Percentiles rank a stretch among this genome's conserved stretches.
phyloP scores from a whole-genome alignment of 495 filamentous ascomycete species.

The Trichoderma orchidacearum region DNA sequence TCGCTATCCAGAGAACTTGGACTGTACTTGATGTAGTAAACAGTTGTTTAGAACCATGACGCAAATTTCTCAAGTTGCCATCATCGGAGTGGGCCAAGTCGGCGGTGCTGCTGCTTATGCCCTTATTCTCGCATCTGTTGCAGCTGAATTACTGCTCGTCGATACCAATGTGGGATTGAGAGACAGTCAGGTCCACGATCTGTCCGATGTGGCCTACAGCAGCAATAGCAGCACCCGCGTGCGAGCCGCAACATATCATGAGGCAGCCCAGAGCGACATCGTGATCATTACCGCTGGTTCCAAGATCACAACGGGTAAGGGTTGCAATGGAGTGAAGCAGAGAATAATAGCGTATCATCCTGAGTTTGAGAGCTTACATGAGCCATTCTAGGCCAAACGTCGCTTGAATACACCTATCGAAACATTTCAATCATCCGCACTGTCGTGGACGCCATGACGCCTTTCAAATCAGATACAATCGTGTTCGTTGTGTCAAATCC shows the following conservation, averaged over 20 bases:
- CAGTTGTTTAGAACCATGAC: no score
- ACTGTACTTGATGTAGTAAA: no score
- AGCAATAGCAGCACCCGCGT: constrained; percentile 11
- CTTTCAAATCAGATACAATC: constrained; percentile 15
- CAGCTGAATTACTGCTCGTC: constrained; percentile 22
- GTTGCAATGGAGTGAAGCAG: background rate
- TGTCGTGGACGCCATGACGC: constrained; percentile 13
- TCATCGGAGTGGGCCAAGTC: constrained; percentile 25
- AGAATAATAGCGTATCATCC: background rate
- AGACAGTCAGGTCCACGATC: constrained; percentile 25
- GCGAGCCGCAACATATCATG: constrained; percentile 15
- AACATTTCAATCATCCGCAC: constrained; percentile 14
- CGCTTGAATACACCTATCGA: constrained; percentile 15
- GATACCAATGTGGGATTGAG: constrained; percentile 17
- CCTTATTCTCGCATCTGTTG: constrained; percentile 21
- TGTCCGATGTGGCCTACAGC: constrained; percentile 22
- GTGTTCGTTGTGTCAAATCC: constrained; percentile 19
- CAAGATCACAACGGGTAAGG: constrained; percentile 10
- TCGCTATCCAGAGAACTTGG: no score
- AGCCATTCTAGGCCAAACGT: constrained; percentile 14
- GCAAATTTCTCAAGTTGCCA: constrained; percentile 10
- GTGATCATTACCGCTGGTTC: constrained; percentile 28
- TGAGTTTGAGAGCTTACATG: background rate
- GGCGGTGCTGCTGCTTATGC: constrained; percentile 24
- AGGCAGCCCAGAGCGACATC: constrained; percentile 23